Percentiles rank a stretch among this genome's conserved stretches.
These are phyloP conservation scores for Juglanconis sp. DNA, from an alignment of 2,329 filamentous ascomycete species.

Conservation along the genomic window DNA sequence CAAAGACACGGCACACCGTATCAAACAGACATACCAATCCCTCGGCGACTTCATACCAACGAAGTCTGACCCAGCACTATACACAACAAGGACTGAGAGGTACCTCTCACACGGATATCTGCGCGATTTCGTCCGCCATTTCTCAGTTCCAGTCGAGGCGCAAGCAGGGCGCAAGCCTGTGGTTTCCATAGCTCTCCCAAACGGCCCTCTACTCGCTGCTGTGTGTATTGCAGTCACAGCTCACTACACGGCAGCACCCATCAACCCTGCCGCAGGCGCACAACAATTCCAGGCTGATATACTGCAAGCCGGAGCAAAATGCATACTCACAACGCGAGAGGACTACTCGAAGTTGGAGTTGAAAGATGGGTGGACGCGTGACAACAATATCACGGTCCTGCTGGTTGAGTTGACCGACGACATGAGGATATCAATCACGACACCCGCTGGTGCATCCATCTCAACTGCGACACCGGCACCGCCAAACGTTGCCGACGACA, in stretches of 20 bases:
- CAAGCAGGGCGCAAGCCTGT: conserved; percentile 9
- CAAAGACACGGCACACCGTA: conserved; percentile 5
- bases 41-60: conserved; percentile 13
- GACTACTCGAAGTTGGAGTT: conserved; percentile 8
- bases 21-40: conserved; percentile 14
- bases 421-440: conserved; percentile 11
- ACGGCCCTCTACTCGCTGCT: conserved; percentile 20
- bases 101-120: conserved; percentile 13
- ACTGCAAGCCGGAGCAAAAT: conserved; percentile 9
- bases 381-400: conserved; percentile 8
- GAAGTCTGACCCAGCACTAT: conserved; percentile 6
- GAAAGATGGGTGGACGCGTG: background rate
- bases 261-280: conserved; percentile 16
- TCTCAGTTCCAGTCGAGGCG: conserved; percentile 1
- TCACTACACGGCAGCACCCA: conserved; percentile 20
- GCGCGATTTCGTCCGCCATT: conserved; percentile 1
- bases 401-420: conserved; percentile 5
- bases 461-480: background rate
- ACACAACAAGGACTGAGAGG: background rate
- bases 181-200: conserved; percentile 18
- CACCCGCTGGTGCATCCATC: background rate
- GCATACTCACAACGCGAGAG: conserved; percentile 14
- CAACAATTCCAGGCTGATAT: conserved; percentile 21
- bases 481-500: conserved; percentile 59
- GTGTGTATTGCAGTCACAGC: conserved; percentile 20